These are phyloP conservation scores for Spizellomyces sp. DNA, from an alignment of 192 early-diverging fungal species.

Conservation along the genomic window DNA sequence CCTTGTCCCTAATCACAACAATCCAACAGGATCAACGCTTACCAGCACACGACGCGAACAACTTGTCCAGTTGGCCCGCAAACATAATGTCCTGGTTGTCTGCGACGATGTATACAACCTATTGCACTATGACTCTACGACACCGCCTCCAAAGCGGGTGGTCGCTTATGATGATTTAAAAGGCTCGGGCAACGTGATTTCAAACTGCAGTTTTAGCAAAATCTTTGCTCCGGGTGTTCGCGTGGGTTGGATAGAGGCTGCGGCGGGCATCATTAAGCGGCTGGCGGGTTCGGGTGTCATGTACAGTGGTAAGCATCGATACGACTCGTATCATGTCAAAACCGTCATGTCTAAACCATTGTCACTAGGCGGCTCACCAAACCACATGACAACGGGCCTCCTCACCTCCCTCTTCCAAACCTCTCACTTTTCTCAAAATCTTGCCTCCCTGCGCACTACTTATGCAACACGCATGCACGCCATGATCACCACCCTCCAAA, in stretches of 20 bases:
- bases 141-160: conserved; percentile 17
- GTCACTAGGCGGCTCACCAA: conserved; percentile 32
- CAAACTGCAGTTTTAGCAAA: conserved; percentile 50
- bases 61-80: conserved; percentile 37
- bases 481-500: conserved; percentile 23
- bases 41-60: conserved; percentile 4
- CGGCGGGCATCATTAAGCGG: conserved; percentile 26
- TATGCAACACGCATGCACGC: conserved; percentile 25
- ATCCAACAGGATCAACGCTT: conserved; percentile 43
- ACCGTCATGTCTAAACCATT: too few species aligned
- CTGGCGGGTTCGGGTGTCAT: neutral
- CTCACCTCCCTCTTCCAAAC: too few species aligned
- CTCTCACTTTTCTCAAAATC: too few species aligned
- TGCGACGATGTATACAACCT: conserved; percentile 54
- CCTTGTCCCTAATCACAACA: conserved; percentile 48
- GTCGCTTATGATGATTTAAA: conserved; percentile 19
- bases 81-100: conserved; percentile 46
- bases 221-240: conserved; percentile 46
- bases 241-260: conserved; percentile 51
- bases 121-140: conserved; percentile 20
- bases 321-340: too few species aligned
- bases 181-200: conserved; percentile 44
- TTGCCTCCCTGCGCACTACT: conserved; percentile 1
- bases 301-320: too few species aligned
- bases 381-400: conserved; percentile 25